Percentiles rank a stretch among this genome's conserved stretches.
These are phyloP conservation scores for Lupinus albus DNA, from an alignment of 306 rosid species.

Conservation along the genomic window DNA sequence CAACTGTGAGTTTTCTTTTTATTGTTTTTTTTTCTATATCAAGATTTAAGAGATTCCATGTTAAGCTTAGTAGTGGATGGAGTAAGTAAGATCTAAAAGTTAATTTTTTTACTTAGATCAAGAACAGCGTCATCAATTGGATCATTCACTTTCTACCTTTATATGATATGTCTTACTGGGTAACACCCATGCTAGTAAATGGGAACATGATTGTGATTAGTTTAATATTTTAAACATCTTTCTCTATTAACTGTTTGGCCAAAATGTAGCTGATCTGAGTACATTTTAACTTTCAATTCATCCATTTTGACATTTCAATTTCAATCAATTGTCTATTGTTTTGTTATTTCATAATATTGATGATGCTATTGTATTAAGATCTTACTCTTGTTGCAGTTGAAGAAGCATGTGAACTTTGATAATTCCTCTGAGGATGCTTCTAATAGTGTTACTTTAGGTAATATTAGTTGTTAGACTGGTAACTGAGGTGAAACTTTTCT, in stretches of 20 bases:
- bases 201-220: slow-evolving; percentile 5
- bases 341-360: neutral
- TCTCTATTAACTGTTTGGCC: slow-evolving; percentile 16
- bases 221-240: slow-evolving; percentile 14
- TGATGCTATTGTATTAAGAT: slow-evolving; percentile 5
- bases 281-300: slow-evolving; percentile 24
- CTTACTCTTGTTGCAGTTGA: neutral
- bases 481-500: slow-evolving; percentile 32
- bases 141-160: slow-evolving; percentile 31
- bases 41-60: slow-evolving; percentile 12
- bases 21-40: slow-evolving; percentile 21
- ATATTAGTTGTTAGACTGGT: neutral
- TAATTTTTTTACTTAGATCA: slow-evolving; percentile 35
- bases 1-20: slow-evolving; percentile 53
- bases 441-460: neutral
- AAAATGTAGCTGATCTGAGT: slow-evolving; percentile 40
- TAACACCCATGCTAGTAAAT: slow-evolving; percentile 7
- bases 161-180: slow-evolving; percentile 19
- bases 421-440: neutral
- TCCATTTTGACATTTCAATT: neutral
- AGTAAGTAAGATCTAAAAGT: slow-evolving; percentile 41
- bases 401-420: slow-evolving; percentile 7
- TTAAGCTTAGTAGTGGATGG: slow-evolving; percentile 18
- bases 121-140: slow-evolving; percentile 21
- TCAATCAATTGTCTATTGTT: neutral